Percentiles rank a stretch among this genome's conserved stretches.
Conservation (phyloP, 179 eudicot species). For the Amaranthus tricolor region DNA sequence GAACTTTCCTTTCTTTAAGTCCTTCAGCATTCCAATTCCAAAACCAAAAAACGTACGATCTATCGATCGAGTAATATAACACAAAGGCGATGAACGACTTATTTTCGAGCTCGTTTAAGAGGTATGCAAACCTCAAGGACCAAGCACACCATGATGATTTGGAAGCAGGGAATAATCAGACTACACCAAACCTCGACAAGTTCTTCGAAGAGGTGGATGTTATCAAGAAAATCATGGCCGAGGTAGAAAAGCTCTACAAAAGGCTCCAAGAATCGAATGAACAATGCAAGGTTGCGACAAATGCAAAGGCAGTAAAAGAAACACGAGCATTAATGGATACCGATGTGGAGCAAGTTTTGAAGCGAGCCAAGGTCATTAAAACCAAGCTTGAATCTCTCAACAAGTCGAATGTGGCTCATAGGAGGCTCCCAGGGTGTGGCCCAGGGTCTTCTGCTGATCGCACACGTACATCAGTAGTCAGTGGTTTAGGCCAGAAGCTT, state of each 20-base stretch:
- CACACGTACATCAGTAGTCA: conserved; percentile 67
- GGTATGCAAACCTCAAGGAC: conserved; percentile 43
- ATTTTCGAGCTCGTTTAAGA: conserved; percentile 68
- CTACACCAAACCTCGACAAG: conserved; percentile 52
- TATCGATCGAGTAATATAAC: conserved; percentile 4
- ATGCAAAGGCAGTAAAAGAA: conserved; percentile 59
- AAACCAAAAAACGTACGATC: not conserved
- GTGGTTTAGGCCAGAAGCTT: conserved; percentile 70
- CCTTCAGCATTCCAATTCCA: conserved; percentile 1
- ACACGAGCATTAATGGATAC: conserved; percentile 69
- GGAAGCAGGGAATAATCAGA: conserved; percentile 28
- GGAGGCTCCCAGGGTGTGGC: conserved; percentile 74
- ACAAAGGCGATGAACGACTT: conserved; percentile 62
- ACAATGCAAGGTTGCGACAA: conserved; percentile 64
- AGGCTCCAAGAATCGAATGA: conserved; percentile 62
- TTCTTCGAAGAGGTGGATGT: conserved; percentile 71
- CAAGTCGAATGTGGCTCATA: conserved; percentile 55
- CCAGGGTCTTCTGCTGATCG: conserved; percentile 96
- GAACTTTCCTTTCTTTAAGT: not conserved
- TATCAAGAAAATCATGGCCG: conserved; percentile 54
- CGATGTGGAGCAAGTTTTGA: conserved; percentile 55
- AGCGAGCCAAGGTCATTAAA: conserved; percentile 64
- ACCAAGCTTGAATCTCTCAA: conserved; percentile 63
- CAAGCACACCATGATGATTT: conserved; percentile 32
- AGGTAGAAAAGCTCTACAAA: conserved; percentile 54